Conservation (phyloP, 2,329 filamentous ascomycete species). For the Colletotrichum eremochloae region DNA sequence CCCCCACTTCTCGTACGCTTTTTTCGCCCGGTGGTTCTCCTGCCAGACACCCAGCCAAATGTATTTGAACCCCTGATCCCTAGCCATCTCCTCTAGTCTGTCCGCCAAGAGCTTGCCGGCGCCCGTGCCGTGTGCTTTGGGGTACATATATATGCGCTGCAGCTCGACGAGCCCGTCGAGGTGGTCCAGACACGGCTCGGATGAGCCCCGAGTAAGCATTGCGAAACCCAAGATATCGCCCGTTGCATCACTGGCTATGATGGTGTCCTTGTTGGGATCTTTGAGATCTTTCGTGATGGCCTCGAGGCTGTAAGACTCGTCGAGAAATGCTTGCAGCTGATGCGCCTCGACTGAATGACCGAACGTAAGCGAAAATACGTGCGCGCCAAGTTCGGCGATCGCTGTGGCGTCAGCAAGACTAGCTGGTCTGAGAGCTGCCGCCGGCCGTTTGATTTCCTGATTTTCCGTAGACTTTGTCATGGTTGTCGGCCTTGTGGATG, state of each 20-base stretch:
- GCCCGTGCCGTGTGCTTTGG: slow-evolving; percentile 53
- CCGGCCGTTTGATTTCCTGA: background rate
- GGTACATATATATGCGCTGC: slow-evolving; percentile 58
- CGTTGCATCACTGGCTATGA: slow-evolving; percentile 44
- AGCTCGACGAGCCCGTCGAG: slow-evolving; percentile 53
- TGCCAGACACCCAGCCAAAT: slow-evolving; percentile 65
- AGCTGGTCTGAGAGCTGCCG: slow-evolving; percentile 15
- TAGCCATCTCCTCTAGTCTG: slow-evolving; percentile 51
- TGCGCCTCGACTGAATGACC: slow-evolving; percentile 55
- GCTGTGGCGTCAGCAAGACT: slow-evolving; percentile 45
- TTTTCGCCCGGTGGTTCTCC: slow-evolving; percentile 56
- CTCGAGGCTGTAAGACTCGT: slow-evolving; percentile 53
- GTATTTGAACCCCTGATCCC: slow-evolving; percentile 52
- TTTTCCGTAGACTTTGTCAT: slow-evolving; percentile 6
- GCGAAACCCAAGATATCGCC: slow-evolving; percentile 55
- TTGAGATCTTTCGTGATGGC: slow-evolving; percentile 47
- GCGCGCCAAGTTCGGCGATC: slow-evolving; percentile 52
- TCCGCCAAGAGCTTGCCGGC: slow-evolving; percentile 53
- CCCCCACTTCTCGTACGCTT: slow-evolving; percentile 57
- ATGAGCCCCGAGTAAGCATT: slow-evolving; percentile 53
- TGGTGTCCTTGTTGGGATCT: slow-evolving; percentile 46
- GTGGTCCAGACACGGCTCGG: slow-evolving; percentile 54
- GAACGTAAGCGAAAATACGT: slow-evolving; percentile 56
- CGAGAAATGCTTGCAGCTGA: slow-evolving; percentile 55
- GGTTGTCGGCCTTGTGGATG: background rate